Evolutionary conservation across 1,139 yeast genomes (phyloP), one percentile per base, ranked within the genome.

Genomic region (Geotrichum phurueaensis): DNA sequence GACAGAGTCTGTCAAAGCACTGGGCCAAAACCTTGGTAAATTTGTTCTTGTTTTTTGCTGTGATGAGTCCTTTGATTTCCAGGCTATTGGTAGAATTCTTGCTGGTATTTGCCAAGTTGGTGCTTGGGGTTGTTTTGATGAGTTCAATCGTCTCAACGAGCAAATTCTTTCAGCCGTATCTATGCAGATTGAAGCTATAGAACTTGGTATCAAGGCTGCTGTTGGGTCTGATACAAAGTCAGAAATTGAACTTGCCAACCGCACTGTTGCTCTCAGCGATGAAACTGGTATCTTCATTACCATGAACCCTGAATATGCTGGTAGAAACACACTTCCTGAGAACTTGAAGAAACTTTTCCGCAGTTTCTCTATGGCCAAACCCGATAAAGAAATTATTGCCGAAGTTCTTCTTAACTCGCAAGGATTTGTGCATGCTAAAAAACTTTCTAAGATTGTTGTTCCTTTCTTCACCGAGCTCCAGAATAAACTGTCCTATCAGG

Each of bases 41-140:
- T 83, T 85, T 82, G 97, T 91, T 0, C 72, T 88, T 12, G 96
- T 92, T 0, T 92, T 94, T 70, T 86, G 90, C 71, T 94, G 98
- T 75, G 98, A 94, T 68, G 96, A 92, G 61, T 76, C 89, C 0
- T 94, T 90, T 76, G 96, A 92, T 69, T 89, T 82, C 69, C 87
- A 82, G 62, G 83, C 96, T 0, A 87, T 92, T 76, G 84, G 90
- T 12, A 76, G 98, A 57, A 83, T 92, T 45, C 76, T 94, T 54
- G 71, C 84, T 20, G 99, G 99, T 58, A 78, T 91, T n/a, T 86
- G 95, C 64, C 85, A 85, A 65, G 84, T 91, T 5, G 97, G 97
- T 0, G 87, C 91, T 0, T 92, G 97, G 97, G 96, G 94, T 3
- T 92, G 98, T 71, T 94, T 94, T 74, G 99, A 94, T 72, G 99